Conservation (phyloP, 352 stramenopile genomes). For the Lagenidium giganteum region DNA sequence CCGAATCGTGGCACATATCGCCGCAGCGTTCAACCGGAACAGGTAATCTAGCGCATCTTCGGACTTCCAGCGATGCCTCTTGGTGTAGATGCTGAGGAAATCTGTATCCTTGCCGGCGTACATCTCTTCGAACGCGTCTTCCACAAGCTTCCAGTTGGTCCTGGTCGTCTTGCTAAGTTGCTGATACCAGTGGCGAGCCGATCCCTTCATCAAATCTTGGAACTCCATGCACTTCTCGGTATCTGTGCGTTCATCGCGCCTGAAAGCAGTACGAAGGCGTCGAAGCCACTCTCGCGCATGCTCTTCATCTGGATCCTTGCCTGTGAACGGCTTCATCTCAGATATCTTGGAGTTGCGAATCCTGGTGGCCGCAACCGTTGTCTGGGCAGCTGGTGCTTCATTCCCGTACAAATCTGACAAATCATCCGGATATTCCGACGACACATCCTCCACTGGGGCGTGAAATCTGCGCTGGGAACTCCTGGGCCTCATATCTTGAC, state of each 20-base stretch:
- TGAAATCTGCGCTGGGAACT: no score
- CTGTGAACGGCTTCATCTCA: constrained; percentile 13
- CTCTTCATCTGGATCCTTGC: constrained; percentile 8
- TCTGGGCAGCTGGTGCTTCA: no score
- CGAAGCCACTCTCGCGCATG: not conserved
- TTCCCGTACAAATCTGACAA: no score
- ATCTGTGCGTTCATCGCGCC: constrained; percentile 1
- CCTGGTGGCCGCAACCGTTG: no score
- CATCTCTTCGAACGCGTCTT: constrained; percentile 9
- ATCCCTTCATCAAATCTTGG: not conserved
- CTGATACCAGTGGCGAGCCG: constrained; percentile 10
- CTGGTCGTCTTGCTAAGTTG: constrained; percentile 2
- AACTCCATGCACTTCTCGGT: constrained; percentile 12
- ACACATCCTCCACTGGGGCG: no score
- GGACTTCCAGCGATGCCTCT: constrained; percentile 1
- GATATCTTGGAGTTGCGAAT: no score
- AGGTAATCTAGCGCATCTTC: constrained; percentile 16
- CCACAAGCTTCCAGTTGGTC: constrained; percentile 1
- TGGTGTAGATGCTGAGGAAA: constrained; percentile 4
- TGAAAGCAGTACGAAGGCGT: constrained; percentile 5
- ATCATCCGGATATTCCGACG: no score
- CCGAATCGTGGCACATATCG: not conserved
- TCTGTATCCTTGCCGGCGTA: constrained; percentile 4
- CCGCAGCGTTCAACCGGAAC: constrained; percentile 11
- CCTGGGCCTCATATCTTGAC: no score